phyloP scores from a whole-genome alignment of 345 rosid species.

The Lenwebbia sp. region DNA sequence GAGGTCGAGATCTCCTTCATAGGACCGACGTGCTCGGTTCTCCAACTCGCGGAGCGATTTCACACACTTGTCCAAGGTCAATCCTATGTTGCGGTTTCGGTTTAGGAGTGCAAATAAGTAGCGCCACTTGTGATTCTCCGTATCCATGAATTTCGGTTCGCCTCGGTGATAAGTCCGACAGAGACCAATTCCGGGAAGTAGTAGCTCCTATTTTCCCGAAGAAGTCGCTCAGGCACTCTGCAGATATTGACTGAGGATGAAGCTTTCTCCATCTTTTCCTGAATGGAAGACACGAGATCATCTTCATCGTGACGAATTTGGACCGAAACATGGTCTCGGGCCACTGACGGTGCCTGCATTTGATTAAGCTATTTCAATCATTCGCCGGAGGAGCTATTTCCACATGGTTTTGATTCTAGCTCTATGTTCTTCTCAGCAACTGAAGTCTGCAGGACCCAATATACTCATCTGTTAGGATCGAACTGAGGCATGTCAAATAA shows the following conservation, averaged over 20 bases:
- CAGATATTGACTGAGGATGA: constrained; percentile 19
- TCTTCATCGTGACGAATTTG: constrained; percentile 6
- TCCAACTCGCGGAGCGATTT: constrained; percentile 23
- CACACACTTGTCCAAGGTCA: constrained; percentile 22
- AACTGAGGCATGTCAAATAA: neutral
- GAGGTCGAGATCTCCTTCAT: neutral
- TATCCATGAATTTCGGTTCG: neutral
- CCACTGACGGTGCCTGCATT: neutral
- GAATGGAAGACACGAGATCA: constrained; percentile 16
- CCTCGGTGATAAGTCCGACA: constrained; percentile 31
- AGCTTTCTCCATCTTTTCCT: constrained; percentile 18
- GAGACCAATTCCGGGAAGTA: constrained; percentile 25
- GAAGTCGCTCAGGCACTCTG: constrained; percentile 6
- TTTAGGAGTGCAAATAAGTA: constrained; percentile 29
- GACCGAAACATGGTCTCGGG: constrained; percentile 14
- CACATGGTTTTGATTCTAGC: neutral
- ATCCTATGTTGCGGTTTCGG: constrained; percentile 21
- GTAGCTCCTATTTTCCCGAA: neutral
- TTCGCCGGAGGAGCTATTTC: neutral
- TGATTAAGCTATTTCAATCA: neutral
- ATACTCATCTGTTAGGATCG: neutral
- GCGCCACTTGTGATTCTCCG: constrained; percentile 38
- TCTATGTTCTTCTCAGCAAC: neutral
- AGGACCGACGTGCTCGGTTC: constrained; percentile 25
- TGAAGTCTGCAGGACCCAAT: neutral